A percentile compares a stretch with the other conserved stretches of the same genome.
Evolutionary conservation across 768 basidiomycete species (phyloP).

Genomic region (Auriscalpium vulgare): DNA sequence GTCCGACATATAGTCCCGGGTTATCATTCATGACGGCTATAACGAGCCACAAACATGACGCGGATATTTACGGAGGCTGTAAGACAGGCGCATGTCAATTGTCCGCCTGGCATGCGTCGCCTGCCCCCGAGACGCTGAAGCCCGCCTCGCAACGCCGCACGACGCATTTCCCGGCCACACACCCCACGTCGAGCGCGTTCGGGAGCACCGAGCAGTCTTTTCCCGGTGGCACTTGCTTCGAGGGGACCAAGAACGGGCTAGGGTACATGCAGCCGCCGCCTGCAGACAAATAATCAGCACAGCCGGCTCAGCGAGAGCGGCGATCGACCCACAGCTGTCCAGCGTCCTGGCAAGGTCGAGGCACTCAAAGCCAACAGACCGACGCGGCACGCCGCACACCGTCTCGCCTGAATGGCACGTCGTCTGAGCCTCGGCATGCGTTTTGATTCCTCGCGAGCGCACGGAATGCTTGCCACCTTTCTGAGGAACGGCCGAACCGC

Average conservation of each 20-base stretch:
- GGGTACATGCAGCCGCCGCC: constrained; percentile 1
- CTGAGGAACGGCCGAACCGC: constrained; percentile 30
- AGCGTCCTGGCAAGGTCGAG: constrained; percentile 26
- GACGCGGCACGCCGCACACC: constrained; percentile 31
- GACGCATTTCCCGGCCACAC: not conserved
- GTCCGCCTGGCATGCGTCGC: not conserved
- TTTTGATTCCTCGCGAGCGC: constrained; percentile 15
- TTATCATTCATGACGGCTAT: too few relatives aligned
- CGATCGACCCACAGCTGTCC: constrained; percentile 1
- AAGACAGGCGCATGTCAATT: not conserved
- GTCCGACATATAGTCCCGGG: too few relatives aligned
- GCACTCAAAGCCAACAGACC: constrained; percentile 31
- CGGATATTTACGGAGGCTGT: not conserved
- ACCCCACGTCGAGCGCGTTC: not conserved
- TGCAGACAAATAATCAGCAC: not conserved
- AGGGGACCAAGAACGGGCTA: not conserved
- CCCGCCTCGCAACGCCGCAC: not conserved
- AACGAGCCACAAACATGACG: too few relatives aligned
- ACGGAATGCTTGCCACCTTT: too few relatives aligned
- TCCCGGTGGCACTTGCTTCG: not conserved
- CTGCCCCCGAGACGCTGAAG: not conserved
- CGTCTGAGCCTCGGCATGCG: constrained; percentile 25
- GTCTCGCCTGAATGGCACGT: constrained; percentile 23
- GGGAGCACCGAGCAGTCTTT: not conserved
- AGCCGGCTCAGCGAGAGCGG: not conserved